Percentiles rank a stretch among this genome's conserved stretches.
Conservation (phyloP, 2,329 filamentous ascomycete species). For the Sclerotinia borealis region DNA sequence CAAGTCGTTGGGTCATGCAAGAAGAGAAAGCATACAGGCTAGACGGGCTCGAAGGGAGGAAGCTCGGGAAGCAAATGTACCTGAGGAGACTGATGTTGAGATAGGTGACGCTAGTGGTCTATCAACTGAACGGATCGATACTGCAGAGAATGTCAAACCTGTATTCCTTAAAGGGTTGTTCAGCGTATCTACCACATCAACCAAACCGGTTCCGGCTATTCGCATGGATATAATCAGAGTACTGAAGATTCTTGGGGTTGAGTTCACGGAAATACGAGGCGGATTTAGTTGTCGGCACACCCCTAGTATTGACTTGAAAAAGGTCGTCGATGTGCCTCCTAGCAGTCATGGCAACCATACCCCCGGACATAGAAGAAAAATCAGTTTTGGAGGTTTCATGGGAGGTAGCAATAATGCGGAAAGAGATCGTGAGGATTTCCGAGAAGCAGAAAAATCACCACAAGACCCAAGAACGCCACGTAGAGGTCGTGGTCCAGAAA, state of each 20-base stretch:
- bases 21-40: slow-evolving; percentile 87
- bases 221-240: slow-evolving; percentile 87
- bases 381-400: slow-evolving; percentile 73
- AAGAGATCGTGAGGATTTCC: slow-evolving; percentile 65
- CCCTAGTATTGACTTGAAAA: slow-evolving; percentile 83
- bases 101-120: slow-evolving; percentile 55
- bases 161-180: slow-evolving; percentile 96
- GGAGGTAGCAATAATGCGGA: slow-evolving; percentile 44
- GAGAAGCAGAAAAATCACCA: slow-evolving; percentile 51
- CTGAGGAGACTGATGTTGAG: slow-evolving; percentile 86
- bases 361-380: slow-evolving; percentile 64
- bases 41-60: slow-evolving; percentile 70
- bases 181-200: slow-evolving; percentile 94
- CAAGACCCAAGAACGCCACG: slow-evolving; percentile 42
- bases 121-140: slow-evolving; percentile 56
- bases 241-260: slow-evolving; percentile 79
- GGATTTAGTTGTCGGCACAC: slow-evolving; percentile 85
- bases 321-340: slow-evolving; percentile 54
- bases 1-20: slow-evolving; percentile 82
- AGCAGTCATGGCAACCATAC: slow-evolving; percentile 47
- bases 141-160: slow-evolving; percentile 79
- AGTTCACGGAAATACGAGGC: slow-evolving; percentile 85
- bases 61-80: slow-evolving; percentile 68
- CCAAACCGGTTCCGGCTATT: slow-evolving; percentile 80
- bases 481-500: slow-evolving; percentile 44